These are phyloP conservation scores for Penicillium ochrochloron DNA, from an alignment of 495 filamentous ascomycete genomes.

Conservation along the genomic window DNA sequence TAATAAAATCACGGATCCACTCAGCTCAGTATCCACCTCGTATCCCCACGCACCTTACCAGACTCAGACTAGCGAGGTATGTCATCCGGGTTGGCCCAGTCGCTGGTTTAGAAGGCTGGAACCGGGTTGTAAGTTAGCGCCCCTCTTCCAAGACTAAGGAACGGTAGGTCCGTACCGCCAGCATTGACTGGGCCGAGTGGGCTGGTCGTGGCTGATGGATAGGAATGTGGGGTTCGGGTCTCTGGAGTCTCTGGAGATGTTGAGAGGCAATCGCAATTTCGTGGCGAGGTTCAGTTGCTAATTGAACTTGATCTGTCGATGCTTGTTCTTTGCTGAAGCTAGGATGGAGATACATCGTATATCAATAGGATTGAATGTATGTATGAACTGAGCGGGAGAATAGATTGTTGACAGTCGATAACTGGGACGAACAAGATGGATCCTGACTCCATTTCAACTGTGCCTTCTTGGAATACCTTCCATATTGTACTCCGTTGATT, in stretches of 20 bases:
- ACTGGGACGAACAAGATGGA: neutral
- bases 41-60: constrained; percentile 30
- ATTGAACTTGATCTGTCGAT: constrained; percentile 13
- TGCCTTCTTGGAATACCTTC: neutral
- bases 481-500: neutral
- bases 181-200: constrained; percentile 8
- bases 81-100: constrained; percentile 15
- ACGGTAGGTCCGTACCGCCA: constrained; percentile 15
- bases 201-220: constrained; percentile 12
- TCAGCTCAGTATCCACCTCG: constrained; percentile 17
- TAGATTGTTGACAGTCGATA: neutral
- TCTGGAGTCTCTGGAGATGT: constrained; percentile 1
- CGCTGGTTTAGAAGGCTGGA: constrained; percentile 10
- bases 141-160: constrained; percentile 6
- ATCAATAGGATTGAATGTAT: neutral
- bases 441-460: neutral
- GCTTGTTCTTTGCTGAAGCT: constrained; percentile 13
- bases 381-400: neutral
- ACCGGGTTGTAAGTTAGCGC: constrained; percentile 1
- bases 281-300: constrained; percentile 22
- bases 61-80: constrained; percentile 14
- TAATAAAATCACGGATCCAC: neutral
- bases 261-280: constrained; percentile 31
- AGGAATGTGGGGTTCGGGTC: constrained; percentile 7
- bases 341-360: neutral